Conservation (phyloP, 148 eudicot species). For the Polygonum maritimum region DNA sequence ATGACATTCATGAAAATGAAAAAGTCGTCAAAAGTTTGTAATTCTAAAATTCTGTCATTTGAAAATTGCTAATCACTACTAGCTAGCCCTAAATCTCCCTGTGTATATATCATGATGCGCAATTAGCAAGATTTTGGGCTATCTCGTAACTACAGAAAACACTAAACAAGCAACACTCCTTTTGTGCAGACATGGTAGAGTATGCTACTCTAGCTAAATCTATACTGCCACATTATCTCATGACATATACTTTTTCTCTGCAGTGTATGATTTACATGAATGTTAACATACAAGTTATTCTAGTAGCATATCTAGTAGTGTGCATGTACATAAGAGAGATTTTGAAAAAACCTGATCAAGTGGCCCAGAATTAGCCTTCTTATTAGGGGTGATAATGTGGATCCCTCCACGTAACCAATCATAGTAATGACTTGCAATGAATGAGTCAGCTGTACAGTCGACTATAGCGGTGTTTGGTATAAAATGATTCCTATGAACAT, state of each 20-base stretch:
- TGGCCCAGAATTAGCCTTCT: conserved; percentile 99
- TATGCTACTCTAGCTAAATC: not conserved
- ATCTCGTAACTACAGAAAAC: not conserved
- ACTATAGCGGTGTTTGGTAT: conserved; percentile 84
- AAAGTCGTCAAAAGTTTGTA: not conserved
- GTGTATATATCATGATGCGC: not conserved
- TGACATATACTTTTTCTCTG: not conserved
- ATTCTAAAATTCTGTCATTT: not conserved
- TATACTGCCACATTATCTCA: not conserved
- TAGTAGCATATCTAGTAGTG: not conserved
- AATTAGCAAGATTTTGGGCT: not conserved
- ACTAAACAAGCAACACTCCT: not conserved
- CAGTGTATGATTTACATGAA: not conserved
- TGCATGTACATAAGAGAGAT: not conserved
- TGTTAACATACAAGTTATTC: not conserved
- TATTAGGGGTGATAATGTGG: conserved; percentile 87
- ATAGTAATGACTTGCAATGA: conserved; percentile 66
- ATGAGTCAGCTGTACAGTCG: conserved; percentile 83
- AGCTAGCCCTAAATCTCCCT: not conserved
- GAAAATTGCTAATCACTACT: not conserved
- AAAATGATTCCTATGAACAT: conserved; percentile 76
- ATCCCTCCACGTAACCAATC: conserved; percentile 85
- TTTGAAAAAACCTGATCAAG: conserved; percentile 67
- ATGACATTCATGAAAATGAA: not conserved
- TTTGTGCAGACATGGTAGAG: not conserved